A percentile compares a stretch with the other conserved stretches of the same genome.
phyloP scores from a whole-genome alignment of 1,284 basidiomycete genomes.

The Athelia sp. region DNA sequence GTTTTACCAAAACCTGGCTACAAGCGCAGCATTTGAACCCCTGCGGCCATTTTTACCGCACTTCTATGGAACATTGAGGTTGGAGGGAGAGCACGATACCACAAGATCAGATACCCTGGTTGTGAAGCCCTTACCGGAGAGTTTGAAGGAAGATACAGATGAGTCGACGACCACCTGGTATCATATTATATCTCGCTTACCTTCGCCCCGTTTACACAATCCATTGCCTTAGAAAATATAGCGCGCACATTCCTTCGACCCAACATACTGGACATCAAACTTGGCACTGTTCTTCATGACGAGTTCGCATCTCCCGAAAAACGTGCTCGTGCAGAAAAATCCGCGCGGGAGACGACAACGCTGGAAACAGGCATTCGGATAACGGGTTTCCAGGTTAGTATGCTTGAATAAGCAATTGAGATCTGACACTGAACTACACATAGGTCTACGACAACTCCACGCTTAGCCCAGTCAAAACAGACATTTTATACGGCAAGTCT shows the following conservation, averaged over 20 bases:
- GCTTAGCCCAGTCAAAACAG: slow-evolving; percentile 50
- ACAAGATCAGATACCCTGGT: slow-evolving; percentile 13
- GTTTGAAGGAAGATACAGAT: slow-evolving; percentile 37
- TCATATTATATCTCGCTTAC: slow-evolving; percentile 7
- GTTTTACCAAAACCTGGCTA: slow-evolving; percentile 72
- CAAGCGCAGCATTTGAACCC: slow-evolving; percentile 33
- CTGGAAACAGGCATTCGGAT: slow-evolving; percentile 73
- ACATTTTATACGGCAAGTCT: slow-evolving; percentile 80
- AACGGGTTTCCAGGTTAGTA: slow-evolving; percentile 83
- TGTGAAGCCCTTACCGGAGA: slow-evolving; percentile 14
- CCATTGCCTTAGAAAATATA: slow-evolving; percentile 85
- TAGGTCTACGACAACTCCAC: slow-evolving; percentile 73
- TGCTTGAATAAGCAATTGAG: slow-evolving; percentile 1
- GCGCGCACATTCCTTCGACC: slow-evolving; percentile 71
- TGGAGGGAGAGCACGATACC: slow-evolving; percentile 55
- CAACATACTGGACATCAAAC: slow-evolving; percentile 88
- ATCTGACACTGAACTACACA: slow-evolving; percentile 4
- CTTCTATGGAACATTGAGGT: slow-evolving; percentile 71
- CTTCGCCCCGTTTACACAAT: slow-evolving; percentile 38
- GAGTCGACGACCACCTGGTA: slow-evolving; percentile 21
- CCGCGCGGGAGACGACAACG: slow-evolving; percentile 70
- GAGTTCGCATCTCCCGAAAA: slow-evolving; percentile 72
- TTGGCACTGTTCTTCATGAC: slow-evolving; percentile 84
- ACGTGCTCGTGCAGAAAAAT: slow-evolving; percentile 70
- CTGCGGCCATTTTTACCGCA: slow-evolving; percentile 61